Conservation (phyloP, 805 yeast species). For the Yarrowia sp. region DNA sequence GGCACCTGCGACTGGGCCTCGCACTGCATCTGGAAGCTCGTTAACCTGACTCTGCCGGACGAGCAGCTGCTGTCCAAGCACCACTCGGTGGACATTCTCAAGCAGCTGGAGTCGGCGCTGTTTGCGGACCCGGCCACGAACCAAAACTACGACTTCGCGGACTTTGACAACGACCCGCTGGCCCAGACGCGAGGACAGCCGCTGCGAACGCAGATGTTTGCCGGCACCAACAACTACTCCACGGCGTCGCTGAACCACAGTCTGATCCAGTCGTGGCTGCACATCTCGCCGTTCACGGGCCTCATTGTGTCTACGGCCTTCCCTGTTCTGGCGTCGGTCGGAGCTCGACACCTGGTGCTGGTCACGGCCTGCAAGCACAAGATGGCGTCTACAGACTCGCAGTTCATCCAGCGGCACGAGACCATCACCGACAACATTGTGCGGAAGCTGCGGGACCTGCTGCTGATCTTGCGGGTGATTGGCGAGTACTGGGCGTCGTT, state of each 20-base stretch:
- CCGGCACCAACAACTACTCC: slow-evolving; percentile 26
- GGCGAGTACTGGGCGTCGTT: slow-evolving; percentile 27
- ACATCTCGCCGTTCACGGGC: slow-evolving; percentile 23
- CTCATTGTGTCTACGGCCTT: slow-evolving; percentile 26
- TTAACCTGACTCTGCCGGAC: slow-evolving; percentile 25
- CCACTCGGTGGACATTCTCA: slow-evolving; percentile 24
- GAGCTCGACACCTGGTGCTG: slow-evolving; percentile 18
- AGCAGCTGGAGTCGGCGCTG: slow-evolving; percentile 9
- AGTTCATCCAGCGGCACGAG: slow-evolving; percentile 21
- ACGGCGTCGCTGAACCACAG: slow-evolving; percentile 24
- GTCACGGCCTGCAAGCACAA: slow-evolving; percentile 16
- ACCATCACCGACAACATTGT: slow-evolving; percentile 23
- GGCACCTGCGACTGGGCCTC: slow-evolving; percentile 21
- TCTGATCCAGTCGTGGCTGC: slow-evolving; percentile 24
- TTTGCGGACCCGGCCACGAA: neutral
- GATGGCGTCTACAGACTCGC: slow-evolving; percentile 11
- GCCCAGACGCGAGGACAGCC: neutral
- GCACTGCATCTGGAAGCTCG: slow-evolving; percentile 23
- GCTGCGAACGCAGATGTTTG: slow-evolving; percentile 21
- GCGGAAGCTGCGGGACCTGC: slow-evolving; percentile 20
- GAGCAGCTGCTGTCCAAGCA: slow-evolving; percentile 21
- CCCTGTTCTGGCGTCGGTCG: slow-evolving; percentile 13
- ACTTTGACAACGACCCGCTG: neutral
- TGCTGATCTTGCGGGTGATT: slow-evolving; percentile 21
- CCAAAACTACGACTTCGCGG: neutral